Evolutionary conservation across 352 stramenopile species (phyloP), one percentile per base, ranked within the genome.

Genomic region (Globisporangium solare): DNA sequence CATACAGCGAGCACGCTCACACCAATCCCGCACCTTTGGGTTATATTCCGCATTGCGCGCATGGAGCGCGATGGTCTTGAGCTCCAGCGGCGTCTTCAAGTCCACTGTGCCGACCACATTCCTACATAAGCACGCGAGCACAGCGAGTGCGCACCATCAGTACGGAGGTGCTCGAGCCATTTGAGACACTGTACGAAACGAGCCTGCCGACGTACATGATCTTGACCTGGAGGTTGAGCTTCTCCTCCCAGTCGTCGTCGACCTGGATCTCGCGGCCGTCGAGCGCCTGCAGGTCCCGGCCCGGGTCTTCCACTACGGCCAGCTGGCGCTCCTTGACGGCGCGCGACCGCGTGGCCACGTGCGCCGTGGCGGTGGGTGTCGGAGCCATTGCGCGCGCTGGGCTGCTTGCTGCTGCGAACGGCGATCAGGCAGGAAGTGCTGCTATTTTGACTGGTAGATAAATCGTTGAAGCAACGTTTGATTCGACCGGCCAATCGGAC

Each of bases 1-100:
- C 3, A 41, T 14, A 39, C 15, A 55, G 18, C 2, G 18, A 61
- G n/a, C 22, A 27, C 40, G 4, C 3, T 48, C n/a, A 47, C 5
- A 5, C 24, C 24, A 53, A 51, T 12, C 7, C n/a, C 32, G n/a
- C 48, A 96, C 88, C 79, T 97, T 97, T 12, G 97, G 97, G 74
- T 99, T 99, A 74, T 99, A 99, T 77, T 99, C 97, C 7, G 97
- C 97, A 63, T 99, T 99, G 17, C 97, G 89, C 46, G 95, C 96
- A 59, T 98, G 93, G 20, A 98, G 70, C 37, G 97, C 95, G 58
- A 99, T 98, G 47, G 90, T 97, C 72, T 98, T 98, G 21, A 99
- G 83, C 67, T 99, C 96, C 18, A 99, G 74, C 32, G 78, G 81
- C 31, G 92, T 95, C 53, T 97, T 94, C 14, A 99, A 68, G 68